phyloP scores from a whole-genome alignment of 306 rosid genomes.

The Acmispon strigosus region DNA sequence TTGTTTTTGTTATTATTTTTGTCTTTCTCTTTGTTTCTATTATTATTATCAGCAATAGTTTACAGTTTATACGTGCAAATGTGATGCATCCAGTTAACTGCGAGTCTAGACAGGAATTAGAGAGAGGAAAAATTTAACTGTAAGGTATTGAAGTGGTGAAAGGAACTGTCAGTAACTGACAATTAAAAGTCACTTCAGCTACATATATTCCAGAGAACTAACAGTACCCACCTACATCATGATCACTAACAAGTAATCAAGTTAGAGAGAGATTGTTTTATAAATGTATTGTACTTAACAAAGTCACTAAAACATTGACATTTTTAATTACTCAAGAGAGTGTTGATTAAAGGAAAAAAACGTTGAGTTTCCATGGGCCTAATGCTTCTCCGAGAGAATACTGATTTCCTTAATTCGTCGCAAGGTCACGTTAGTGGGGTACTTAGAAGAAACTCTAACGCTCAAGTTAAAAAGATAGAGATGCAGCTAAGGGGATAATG shows the following conservation, averaged over 20 bases:
- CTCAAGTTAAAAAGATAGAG: too few species aligned
- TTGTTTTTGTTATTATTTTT: neutral
- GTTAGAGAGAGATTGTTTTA: neutral
- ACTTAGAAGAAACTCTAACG: too few species aligned
- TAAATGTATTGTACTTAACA: neutral
- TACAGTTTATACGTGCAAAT: neutral
- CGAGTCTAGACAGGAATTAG: slow-evolving; percentile 28
- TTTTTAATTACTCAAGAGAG: too few species aligned
- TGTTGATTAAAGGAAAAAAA: too few species aligned
- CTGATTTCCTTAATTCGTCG: too few species aligned
- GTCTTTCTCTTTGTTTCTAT: neutral
- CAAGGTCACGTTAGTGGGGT: too few species aligned
- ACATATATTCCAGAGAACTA: slow-evolving; percentile 26
- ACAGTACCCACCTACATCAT: slow-evolving; percentile 2
- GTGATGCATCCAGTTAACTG: slow-evolving; percentile 34
- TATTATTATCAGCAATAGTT: neutral
- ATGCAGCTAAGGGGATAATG: too few species aligned
- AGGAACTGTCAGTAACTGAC: slow-evolving; percentile 34
- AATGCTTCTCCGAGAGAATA: too few species aligned
- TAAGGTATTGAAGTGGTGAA: slow-evolving; percentile 31
- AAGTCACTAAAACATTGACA: neutral
- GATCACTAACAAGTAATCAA: neutral
- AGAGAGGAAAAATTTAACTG: slow-evolving; percentile 24
- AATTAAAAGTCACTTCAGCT: slow-evolving; percentile 43
- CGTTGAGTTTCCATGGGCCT: too few species aligned